Conservation (phyloP, 179 eudicot species). For the Dionaea muscipula region DNA sequence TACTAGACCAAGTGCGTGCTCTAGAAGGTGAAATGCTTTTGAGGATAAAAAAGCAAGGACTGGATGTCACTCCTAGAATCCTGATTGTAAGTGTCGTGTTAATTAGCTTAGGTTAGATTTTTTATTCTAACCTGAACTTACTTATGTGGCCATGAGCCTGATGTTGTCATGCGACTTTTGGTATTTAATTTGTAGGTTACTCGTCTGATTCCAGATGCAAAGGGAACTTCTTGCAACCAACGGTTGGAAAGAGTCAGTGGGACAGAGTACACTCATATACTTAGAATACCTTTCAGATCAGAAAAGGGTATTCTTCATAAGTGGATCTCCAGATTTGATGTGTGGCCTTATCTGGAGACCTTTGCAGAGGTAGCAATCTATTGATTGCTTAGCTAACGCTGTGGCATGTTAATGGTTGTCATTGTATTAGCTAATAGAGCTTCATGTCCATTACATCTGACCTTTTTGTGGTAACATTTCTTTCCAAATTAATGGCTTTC, state of each 20-base stretch:
- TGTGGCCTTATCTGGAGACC: constrained; percentile 75
- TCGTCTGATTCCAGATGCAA: constrained; percentile 78
- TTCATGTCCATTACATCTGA: too few species aligned
- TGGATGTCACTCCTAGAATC: constrained; percentile 51
- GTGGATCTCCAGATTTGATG: constrained; percentile 83
- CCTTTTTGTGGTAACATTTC: neutral
- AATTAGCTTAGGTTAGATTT: neutral
- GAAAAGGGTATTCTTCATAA: constrained; percentile 58
- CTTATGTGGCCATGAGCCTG: neutral
- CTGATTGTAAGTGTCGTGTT: constrained; percentile 40
- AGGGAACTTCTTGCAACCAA: constrained; percentile 71
- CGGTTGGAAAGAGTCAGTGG: constrained; percentile 61
- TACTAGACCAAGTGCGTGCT: constrained; percentile 83
- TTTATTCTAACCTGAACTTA: neutral
- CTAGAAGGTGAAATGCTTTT: constrained; percentile 61
- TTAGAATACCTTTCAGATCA: constrained; percentile 68
- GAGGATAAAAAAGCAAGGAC: constrained; percentile 52
- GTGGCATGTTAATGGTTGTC: neutral
- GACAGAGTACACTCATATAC: constrained; percentile 52
- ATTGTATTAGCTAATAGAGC: neutral
- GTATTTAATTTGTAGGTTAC: constrained; percentile 42
- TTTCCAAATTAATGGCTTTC: too few species aligned
- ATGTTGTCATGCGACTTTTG: neutral
- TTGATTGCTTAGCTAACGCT: neutral
- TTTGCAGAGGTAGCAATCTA: constrained; percentile 45